Evolutionary conservation across 2,329 filamentous ascomycete species (phyloP), one percentile per base, ranked within the genome.

Genomic region (Aureobasidium musti): DNA sequence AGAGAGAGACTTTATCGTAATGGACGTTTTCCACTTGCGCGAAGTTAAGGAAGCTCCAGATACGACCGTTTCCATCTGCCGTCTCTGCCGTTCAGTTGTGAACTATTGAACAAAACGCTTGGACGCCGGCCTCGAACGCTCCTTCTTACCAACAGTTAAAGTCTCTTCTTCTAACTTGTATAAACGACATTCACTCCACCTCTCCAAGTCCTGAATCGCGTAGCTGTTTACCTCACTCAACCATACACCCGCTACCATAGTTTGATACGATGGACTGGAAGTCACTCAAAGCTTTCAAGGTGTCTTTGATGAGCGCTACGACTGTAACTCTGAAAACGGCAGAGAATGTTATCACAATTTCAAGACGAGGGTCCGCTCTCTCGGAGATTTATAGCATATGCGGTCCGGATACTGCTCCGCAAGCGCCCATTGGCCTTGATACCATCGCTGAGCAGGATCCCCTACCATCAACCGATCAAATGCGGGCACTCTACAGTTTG

Each of bases 391-490:
- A 30, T 19, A 11, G 49, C 7, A 10, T 52, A 1, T 56, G 52
- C n/a, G 52, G 52, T 23, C 52, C 33, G 39, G 52, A 56, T 10
- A 39, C n/a, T 39, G 7, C 23, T 39, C 33, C n/a, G n/a, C 13
- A n/a, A 39, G 4, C 52, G 14, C 5, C 10, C 4, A 39, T 39
- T 23, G 52, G 52, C 11, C 52, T 56, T 39, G 52, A n/a, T 39
- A 56, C 52, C 4, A 56, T 56, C n/a, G 52, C 19, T 4, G 52
- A 56, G 52, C 30, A 56, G 52, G 52, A 56, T 39, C 52, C 52
- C 11, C n/a, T 56, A 56, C 52, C 52, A 56, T 39, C 52, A 0
- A 14, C n/a, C n/a, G 33, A 39, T n/a, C n/a, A 56, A 33, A 33
- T 56, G n/a, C 33, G 39, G 33, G 33, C 52, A 39, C 52, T 56